A percentile compares a stretch with the other conserved stretches of the same genome.
Conservation (phyloP, 768 basidiomycete genomes). For the Termitomyces sp. region DNA sequence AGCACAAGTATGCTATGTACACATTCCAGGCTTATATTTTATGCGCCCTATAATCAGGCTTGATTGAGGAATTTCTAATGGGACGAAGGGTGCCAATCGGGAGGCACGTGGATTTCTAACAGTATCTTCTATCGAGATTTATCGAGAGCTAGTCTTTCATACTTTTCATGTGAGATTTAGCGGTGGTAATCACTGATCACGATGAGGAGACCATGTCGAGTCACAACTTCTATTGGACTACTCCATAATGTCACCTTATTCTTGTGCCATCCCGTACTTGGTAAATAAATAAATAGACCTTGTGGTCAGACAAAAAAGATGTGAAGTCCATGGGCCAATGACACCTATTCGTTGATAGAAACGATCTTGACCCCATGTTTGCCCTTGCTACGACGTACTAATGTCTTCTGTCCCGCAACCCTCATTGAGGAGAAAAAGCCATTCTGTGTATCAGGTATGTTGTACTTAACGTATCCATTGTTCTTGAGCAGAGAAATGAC, state of each 20-base stretch:
- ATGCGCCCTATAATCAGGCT: not conserved
- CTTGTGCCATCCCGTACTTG: not conserved
- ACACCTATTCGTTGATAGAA: not conserved
- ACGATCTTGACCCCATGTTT: not conserved
- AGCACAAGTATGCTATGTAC: not conserved
- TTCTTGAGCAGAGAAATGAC: conserved; percentile 1
- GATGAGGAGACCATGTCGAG: too few species aligned
- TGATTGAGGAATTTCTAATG: not conserved
- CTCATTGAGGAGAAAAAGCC: not conserved
- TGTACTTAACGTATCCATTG: not conserved
- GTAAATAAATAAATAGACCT: not conserved
- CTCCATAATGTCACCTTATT: not conserved
- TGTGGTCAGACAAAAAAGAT: not conserved
- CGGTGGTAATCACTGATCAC: not conserved
- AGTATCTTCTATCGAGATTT: too few species aligned
- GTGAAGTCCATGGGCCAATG: not conserved
- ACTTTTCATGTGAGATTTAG: not conserved
- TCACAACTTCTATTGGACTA: not conserved
- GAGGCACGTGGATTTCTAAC: too few species aligned
- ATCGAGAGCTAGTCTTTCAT: not conserved
- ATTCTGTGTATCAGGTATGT: not conserved
- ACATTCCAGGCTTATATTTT: not conserved
- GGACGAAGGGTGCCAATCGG: not conserved
- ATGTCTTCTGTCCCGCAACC: conserved; percentile 1
- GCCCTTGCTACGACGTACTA: not conserved